These are phyloP conservation scores for Aurifilum marmelostoma DNA, from an alignment of 2,329 filamentous ascomycete species.

Conservation along the genomic window DNA sequence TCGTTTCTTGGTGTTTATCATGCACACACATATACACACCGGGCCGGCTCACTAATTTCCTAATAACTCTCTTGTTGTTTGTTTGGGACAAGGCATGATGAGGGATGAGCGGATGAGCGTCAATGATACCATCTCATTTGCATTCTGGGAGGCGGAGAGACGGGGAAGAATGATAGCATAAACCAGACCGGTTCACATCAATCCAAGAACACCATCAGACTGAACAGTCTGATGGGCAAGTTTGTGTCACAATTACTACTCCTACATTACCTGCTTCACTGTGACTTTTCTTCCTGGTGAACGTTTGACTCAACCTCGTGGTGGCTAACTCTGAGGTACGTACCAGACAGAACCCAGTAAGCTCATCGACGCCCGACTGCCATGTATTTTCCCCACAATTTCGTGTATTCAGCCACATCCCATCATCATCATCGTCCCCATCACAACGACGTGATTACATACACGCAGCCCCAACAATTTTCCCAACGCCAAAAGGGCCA, in stretches of 20 bases:
- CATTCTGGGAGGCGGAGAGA: background rate
- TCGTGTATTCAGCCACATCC: background rate
- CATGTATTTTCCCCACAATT: background rate
- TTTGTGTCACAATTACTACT: background rate
- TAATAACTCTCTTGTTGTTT: background rate
- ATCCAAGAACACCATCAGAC: background rate
- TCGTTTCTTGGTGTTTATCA: background rate
- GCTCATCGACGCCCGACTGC: background rate
- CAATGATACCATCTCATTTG: constrained; percentile 16
- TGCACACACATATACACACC: background rate
- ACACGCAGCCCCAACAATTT: too few relatives aligned
- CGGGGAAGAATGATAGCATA: background rate
- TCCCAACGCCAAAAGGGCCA: background rate
- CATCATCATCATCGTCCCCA: too few relatives aligned
- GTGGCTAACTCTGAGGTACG: too few relatives aligned
- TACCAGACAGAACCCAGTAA: background rate
- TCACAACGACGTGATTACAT: background rate
- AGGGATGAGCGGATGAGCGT: constrained; percentile 10
- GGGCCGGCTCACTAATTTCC: background rate
- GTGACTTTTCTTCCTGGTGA: too few relatives aligned
- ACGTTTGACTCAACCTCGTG: too few relatives aligned
- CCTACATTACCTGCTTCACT: background rate
- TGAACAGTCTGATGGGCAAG: background rate
- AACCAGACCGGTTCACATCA: background rate
- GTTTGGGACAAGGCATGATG: background rate